phyloP scores from a whole-genome alignment of 257 asterid genomes.

The Gardenia jasminoides region DNA sequence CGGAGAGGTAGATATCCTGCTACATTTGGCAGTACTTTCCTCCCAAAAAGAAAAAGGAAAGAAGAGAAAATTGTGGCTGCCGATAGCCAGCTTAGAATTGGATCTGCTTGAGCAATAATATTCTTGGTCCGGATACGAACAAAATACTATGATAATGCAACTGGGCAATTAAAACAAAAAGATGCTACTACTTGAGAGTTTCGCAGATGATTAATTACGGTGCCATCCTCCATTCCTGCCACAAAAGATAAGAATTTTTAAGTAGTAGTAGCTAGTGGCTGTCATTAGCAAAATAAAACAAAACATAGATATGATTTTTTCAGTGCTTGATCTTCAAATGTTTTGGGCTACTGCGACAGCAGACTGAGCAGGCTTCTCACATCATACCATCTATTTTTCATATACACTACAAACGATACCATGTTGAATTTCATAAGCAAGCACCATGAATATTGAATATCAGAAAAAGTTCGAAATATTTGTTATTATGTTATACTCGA shows the following conservation, averaged over 20 bases:
- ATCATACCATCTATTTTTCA: not conserved
- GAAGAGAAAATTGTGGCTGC: slow-evolving; percentile 15
- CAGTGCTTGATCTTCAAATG: not conserved
- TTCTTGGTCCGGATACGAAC: not conserved
- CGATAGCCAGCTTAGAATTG: slow-evolving; percentile 1
- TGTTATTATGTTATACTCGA: no score
- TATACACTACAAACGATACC: not conserved
- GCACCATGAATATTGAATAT: not conserved
- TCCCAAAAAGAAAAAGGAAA: not conserved
- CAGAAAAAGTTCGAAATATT: no score
- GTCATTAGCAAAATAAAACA: not conserved
- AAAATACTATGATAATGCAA: slow-evolving; percentile 4
- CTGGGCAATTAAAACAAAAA: slow-evolving; percentile 2
- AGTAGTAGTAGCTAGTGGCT: not conserved
- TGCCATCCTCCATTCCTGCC: not conserved
- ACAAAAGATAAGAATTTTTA: not conserved
- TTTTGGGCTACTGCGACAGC: not conserved
- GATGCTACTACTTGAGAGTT: not conserved
- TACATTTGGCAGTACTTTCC: slow-evolving; percentile 27
- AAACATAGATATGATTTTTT: not conserved
- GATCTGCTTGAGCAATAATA: slow-evolving; percentile 10
- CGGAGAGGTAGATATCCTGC: slow-evolving; percentile 20
- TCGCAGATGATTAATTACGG: not conserved
- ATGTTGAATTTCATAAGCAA: not conserved
- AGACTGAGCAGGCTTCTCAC: not conserved